phyloP scores from a whole-genome alignment of 495 filamentous ascomycete species.

The Penicillium angulare region DNA sequence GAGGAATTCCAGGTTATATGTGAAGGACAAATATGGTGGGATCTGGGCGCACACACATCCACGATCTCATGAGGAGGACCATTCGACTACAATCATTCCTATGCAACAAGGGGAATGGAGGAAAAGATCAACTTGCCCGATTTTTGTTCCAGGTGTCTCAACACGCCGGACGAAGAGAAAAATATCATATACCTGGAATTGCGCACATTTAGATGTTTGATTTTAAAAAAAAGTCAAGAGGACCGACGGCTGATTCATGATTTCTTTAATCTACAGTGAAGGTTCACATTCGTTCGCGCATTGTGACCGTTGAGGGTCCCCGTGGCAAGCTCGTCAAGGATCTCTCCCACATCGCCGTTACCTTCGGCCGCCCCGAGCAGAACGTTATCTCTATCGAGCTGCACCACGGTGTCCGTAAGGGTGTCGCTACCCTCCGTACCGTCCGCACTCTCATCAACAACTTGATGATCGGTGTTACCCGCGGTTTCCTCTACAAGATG shows the following conservation, averaged over 20 bases:
- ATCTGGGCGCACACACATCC: too few species aligned
- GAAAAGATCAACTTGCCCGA: not conserved
- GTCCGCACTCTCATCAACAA: constrained; percentile 98
- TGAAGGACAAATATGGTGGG: too few species aligned
- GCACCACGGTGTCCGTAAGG: constrained; percentile 96
- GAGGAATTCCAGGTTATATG: constrained; percentile 3
- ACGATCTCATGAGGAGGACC: too few species aligned
- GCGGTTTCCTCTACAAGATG: constrained; percentile 99
- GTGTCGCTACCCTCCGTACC: constrained; percentile 94
- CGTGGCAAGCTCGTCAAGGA: constrained; percentile 95
- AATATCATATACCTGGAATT: not conserved
- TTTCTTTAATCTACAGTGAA: constrained; percentile 64
- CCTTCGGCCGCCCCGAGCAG: constrained; percentile 80
- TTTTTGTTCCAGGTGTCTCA: not conserved
- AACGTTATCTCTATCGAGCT: constrained; percentile 90
- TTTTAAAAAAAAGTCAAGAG: too few species aligned
- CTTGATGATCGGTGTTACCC: constrained; percentile 95
- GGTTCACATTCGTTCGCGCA: constrained; percentile 90
- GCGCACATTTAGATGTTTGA: not conserved
- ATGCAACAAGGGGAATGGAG: not conserved
- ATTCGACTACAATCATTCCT: too few species aligned
- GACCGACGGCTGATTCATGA: constrained; percentile 24
- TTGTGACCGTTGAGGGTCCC: constrained; percentile 94
- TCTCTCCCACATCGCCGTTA: constrained; percentile 92
- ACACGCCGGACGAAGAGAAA: not conserved